Percentiles rank a stretch among this genome's conserved stretches.
Evolutionary conservation across 352 stramenopile genomes (phyloP).

Genomic region (Phytopythium ostracodes): DNA sequence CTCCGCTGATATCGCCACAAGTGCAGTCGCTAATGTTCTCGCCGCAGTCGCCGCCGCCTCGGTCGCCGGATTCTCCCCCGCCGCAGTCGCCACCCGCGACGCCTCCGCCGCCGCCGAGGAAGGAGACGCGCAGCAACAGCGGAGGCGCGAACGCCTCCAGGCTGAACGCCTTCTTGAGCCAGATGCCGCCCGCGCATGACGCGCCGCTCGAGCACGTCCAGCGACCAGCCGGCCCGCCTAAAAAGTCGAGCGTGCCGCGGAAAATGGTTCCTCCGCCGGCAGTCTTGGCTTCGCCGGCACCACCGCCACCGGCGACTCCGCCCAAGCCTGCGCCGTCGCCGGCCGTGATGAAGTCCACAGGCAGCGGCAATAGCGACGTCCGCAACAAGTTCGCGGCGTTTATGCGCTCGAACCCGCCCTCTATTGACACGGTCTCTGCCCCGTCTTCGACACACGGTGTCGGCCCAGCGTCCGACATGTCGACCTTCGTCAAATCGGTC

Average conservation of each 20-base stretch:
- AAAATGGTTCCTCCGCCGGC: constrained; percentile 30
- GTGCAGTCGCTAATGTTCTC: constrained; percentile 18
- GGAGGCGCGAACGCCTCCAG: constrained; percentile 44
- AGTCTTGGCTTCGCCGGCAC: constrained; percentile 16
- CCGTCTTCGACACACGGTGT: constrained; percentile 10
- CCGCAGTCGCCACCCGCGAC: constrained; percentile 9
- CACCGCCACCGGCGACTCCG: constrained; percentile 17
- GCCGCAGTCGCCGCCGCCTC: background rate
- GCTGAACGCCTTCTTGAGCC: constrained; percentile 73
- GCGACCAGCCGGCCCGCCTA: constrained; percentile 50
- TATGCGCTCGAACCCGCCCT: constrained; percentile 67
- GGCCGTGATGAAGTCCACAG: background rate
- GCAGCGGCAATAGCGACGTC: constrained; percentile 19
- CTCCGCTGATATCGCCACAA: background rate
- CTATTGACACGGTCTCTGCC: constrained; percentile 23
- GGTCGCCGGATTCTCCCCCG: constrained; percentile 14
- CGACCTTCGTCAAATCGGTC: constrained; percentile 26
- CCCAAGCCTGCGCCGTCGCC: constrained; percentile 15
- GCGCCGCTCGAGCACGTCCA: constrained; percentile 57
- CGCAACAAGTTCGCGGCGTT: constrained; percentile 83
- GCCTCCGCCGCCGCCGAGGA: constrained; percentile 22
- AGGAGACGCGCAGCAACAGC: constrained; percentile 41
- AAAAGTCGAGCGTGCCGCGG: constrained; percentile 34
- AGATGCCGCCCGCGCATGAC: constrained; percentile 57
- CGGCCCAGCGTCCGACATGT: constrained; percentile 17